phyloP scores from a whole-genome alignment of 306 rosid species.

The Corylus americana region DNA sequence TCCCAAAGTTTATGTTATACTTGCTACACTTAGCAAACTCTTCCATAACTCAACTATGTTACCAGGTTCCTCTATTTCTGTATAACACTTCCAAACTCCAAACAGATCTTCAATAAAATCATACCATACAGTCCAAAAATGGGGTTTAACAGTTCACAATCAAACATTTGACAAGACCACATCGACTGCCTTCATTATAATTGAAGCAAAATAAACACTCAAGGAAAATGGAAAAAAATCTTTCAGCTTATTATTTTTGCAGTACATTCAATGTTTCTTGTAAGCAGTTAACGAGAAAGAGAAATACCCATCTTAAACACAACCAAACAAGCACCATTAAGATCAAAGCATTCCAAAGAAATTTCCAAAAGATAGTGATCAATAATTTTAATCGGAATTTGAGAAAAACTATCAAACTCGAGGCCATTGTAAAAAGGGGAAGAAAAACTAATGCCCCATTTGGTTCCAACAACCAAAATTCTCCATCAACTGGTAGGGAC shows the following conservation, averaged over 20 bases:
- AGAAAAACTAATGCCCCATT: constrained; percentile 13
- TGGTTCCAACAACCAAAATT: constrained; percentile 11
- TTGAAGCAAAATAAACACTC: not conserved
- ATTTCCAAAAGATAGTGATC: not conserved
- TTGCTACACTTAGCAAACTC: not conserved
- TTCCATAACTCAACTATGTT: not conserved
- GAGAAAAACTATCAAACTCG: constrained; percentile 23
- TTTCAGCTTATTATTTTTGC: not conserved
- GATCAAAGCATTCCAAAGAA: not conserved
- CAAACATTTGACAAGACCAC: not conserved
- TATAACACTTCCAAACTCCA: not conserved
- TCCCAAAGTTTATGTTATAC: not conserved
- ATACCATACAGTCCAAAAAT: not conserved
- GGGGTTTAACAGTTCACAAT: not conserved
- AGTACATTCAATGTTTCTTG: not conserved
- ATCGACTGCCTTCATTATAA: not conserved
- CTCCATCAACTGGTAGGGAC: not conserved
- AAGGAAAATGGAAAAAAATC: not conserved
- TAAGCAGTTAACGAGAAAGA: not conserved
- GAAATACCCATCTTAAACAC: not conserved
- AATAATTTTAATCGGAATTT: not conserved
- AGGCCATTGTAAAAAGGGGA: not conserved
- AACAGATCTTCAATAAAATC: not conserved
- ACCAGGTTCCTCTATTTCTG: not conserved
- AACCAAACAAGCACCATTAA: not conserved